Conservation (phyloP, 768 basidiomycete species). For the Boletales sp. region DNA sequence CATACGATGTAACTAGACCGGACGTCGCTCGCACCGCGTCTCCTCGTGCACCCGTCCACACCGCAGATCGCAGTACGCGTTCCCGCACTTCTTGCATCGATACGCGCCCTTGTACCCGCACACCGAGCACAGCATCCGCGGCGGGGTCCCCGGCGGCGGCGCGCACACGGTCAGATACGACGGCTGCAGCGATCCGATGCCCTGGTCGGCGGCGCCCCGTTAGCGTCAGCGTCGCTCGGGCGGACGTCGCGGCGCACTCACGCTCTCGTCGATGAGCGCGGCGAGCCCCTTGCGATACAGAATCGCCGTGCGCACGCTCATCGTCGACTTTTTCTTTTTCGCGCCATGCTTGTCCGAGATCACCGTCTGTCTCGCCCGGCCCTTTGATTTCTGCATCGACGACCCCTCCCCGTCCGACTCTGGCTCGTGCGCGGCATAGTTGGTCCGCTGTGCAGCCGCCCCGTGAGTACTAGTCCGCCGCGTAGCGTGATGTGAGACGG, state of each 20-base stretch:
- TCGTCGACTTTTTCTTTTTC: constrained; percentile 75
- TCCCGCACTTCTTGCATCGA: constrained; percentile 71
- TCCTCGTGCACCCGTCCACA: constrained; percentile 76
- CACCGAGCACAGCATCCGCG: constrained; percentile 75
- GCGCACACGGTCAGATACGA: constrained; percentile 74
- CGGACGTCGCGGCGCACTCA: constrained; percentile 34
- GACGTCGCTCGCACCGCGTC: constrained; percentile 75
- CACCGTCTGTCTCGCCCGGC: constrained; percentile 65
- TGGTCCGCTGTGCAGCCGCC: constrained; percentile 55
- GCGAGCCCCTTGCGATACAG: constrained; percentile 79
- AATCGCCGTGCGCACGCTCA: constrained; percentile 75
- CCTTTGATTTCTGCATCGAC: constrained; percentile 40
- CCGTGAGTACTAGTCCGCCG: neutral
- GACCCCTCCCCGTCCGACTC: constrained; percentile 27
- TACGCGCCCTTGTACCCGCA: constrained; percentile 85
- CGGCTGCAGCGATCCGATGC: constrained; percentile 53
- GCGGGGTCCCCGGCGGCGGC: constrained; percentile 58
- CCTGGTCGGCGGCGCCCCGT: constrained; percentile 37
- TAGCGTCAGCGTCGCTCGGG: neutral
- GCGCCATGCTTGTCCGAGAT: constrained; percentile 68
- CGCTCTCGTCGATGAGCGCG: constrained; percentile 75
- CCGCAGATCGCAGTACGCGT: constrained; percentile 71
- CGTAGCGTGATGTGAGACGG: constrained; percentile 1
- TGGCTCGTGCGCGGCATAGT: constrained; percentile 55
- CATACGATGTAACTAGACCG: constrained; percentile 39